These are phyloP conservation scores for Candida gigantensis DNA, from an alignment of 1,139 yeast genomes.

Conservation along the genomic window DNA sequence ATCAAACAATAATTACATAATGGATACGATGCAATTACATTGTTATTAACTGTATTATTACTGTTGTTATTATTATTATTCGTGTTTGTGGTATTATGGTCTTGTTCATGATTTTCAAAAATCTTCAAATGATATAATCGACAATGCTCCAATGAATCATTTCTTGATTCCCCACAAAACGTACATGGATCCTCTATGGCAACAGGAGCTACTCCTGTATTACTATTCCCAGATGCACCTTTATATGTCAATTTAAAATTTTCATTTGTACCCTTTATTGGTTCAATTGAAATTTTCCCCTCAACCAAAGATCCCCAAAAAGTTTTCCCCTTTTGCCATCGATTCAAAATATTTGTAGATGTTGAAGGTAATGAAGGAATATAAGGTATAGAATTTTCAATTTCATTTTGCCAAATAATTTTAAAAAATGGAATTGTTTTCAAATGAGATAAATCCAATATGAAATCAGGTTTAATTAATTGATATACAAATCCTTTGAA, in stretches of 20 bases:
- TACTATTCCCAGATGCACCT: constrained; percentile 9
- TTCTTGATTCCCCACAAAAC: constrained; percentile 76
- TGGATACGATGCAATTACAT: constrained; percentile 53
- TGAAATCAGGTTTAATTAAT: constrained; percentile 36
- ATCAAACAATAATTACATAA: constrained; percentile 81
- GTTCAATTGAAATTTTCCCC: constrained; percentile 82
- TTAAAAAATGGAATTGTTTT: constrained; percentile 65
- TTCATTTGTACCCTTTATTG: constrained; percentile 83
- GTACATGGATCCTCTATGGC: constrained; percentile 77
- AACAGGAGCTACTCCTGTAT: constrained; percentile 48
- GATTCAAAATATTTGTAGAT: constrained; percentile 39
- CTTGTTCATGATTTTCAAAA: constrained; percentile 21
- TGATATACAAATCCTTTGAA: constrained; percentile 41
- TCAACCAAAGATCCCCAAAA: constrained; percentile 71
- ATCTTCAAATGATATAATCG: constrained; percentile 69
- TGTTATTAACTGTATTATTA: constrained; percentile 11
- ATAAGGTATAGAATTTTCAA: constrained; percentile 57
- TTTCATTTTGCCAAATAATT: constrained; percentile 69
- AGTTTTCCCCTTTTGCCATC: constrained; percentile 51
- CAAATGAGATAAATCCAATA: constrained; percentile 41
- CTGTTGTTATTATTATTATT: background rate
- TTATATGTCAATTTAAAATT: constrained; percentile 46
- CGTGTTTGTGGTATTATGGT: too few species aligned
- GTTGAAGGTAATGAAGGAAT: constrained; percentile 34
- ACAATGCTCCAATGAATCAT: constrained; percentile 71